phyloP scores from a whole-genome alignment of 2,329 filamentous ascomycete species.

The Microdochium paspali region DNA sequence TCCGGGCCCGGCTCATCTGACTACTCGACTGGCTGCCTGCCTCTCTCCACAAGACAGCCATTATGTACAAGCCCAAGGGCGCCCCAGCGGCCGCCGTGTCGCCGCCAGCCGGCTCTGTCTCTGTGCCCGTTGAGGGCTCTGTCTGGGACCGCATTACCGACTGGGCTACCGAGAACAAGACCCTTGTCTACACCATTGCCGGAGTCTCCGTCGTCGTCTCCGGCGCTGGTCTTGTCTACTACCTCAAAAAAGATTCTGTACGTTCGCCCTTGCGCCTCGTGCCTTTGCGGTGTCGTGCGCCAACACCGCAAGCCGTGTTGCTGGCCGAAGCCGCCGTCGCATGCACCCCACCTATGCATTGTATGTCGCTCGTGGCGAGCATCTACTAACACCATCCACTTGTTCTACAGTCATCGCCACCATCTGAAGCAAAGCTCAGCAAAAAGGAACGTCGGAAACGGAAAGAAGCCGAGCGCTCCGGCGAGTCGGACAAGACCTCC shows the following conservation, averaged over 20 bases:
- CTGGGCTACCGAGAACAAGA: constrained; percentile 95
- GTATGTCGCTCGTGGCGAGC: background rate
- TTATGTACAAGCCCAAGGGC: too few species aligned
- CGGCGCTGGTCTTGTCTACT: constrained; percentile 87
- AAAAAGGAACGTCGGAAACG: constrained; percentile 87
- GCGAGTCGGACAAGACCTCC: constrained; percentile 30
- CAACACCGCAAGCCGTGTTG: background rate
- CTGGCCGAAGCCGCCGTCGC: background rate
- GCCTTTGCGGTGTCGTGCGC: background rate
- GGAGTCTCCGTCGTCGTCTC: constrained; percentile 89
- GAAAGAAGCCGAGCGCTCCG: constrained; percentile 65
- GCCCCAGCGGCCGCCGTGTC: constrained; percentile 26
- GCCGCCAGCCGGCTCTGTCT: constrained; percentile 28
- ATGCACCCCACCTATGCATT: background rate
- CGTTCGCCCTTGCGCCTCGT: constrained; percentile 10
- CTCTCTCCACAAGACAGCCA: too few species aligned
- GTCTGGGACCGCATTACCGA: constrained; percentile 83
- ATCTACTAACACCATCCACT: constrained; percentile 19
- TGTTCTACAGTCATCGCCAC: constrained; percentile 21
- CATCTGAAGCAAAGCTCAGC: constrained; percentile 58
- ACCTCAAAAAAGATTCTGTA: constrained; percentile 58
- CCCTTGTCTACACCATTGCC: constrained; percentile 89
- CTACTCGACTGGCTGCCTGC: constrained; percentile 19
- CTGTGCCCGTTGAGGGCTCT: constrained; percentile 45
- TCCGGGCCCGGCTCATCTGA: background rate